Conservation (phyloP, 192 early-diverging fungal species). For the Mortierella hygrophila region DNA sequence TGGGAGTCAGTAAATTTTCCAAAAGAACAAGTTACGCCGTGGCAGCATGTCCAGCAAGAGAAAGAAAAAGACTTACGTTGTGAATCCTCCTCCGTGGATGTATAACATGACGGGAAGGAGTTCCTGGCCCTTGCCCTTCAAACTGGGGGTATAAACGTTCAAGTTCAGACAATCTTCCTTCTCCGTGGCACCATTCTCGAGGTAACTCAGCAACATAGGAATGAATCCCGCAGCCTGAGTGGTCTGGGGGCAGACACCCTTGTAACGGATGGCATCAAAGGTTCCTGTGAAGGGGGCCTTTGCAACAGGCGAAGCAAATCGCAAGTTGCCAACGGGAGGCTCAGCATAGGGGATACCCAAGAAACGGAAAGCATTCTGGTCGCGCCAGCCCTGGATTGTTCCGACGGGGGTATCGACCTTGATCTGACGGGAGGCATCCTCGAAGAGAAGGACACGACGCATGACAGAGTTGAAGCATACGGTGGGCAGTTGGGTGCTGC, state of each 20-base stretch:
- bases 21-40: too few relatives aligned
- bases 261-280: conserved; percentile 43
- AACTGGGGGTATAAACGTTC: conserved; percentile 65
- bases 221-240: conserved; percentile 40
- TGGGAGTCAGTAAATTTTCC: too few relatives aligned
- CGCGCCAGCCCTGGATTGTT: conserved; percentile 39
- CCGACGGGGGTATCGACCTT: conserved; percentile 48
- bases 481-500: conserved; percentile 27
- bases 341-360: conserved; percentile 66
- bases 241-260: conserved; percentile 42
- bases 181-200: conserved; percentile 42
- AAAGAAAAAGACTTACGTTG: conserved; percentile 25
- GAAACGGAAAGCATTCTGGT: conserved; percentile 47
- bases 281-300: conserved; percentile 27
- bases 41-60: too few relatives aligned
- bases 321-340: conserved; percentile 54
- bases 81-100: conserved; percentile 71
- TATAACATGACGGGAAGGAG: conserved; percentile 72
- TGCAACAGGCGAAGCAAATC: conserved; percentile 62
- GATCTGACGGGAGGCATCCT: conserved; percentile 51
- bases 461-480: conserved; percentile 42
- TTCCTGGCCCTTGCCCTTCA: conserved; percentile 18
- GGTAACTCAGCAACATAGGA: conserved; percentile 20
- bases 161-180: conserved; percentile 69
- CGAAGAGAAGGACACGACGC: conserved; percentile 41